Evolutionary conservation across 805 yeast genomes (phyloP).

Genomic region (Wickerhamomyces silvicola): DNA sequence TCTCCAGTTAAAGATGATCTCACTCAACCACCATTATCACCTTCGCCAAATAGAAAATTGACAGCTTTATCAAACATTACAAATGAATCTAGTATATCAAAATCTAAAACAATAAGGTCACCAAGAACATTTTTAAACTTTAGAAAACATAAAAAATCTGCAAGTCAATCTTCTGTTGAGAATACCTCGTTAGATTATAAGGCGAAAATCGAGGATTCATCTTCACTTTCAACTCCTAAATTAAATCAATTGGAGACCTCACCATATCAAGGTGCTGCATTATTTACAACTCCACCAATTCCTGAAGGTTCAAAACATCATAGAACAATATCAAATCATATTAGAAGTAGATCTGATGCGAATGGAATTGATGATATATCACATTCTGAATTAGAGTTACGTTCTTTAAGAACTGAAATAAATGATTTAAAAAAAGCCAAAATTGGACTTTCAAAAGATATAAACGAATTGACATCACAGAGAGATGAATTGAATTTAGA

Average conservation of each 20-base stretch:
- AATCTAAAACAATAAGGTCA: conserved; percentile 19
- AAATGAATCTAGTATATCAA: conserved; percentile 4
- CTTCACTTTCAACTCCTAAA: conserved; percentile 9
- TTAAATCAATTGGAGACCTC: conserved; percentile 7
- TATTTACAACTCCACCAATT: conserved; percentile 24
- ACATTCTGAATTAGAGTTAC: conserved; percentile 29
- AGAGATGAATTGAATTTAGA: conserved; percentile 44
- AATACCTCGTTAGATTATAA: conserved; percentile 1
- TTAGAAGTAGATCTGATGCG: conserved; percentile 9
- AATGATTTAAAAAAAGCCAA: conserved; percentile 36
- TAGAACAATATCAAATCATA: conserved; percentile 3
- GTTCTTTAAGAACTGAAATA: conserved; percentile 36
- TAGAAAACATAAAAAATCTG: conserved; percentile 20
- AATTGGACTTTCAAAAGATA: conserved; percentile 40
- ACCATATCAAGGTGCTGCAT: conserved; percentile 19
- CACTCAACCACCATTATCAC: conserved; percentile 11
- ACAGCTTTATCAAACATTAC: conserved; percentile 2
- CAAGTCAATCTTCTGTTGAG: conserved; percentile 19
- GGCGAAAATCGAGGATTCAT: not conserved
- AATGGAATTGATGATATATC: conserved; percentile 10
- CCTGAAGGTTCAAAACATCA: conserved; percentile 10
- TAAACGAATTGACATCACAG: conserved; percentile 41
- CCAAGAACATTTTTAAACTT: conserved; percentile 21
- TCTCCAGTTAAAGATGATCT: no score
- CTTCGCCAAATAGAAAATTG: conserved; percentile 8